Conservation (phyloP, 1,139 yeast genomes). For the Kluyveromyces sp. region DNA sequence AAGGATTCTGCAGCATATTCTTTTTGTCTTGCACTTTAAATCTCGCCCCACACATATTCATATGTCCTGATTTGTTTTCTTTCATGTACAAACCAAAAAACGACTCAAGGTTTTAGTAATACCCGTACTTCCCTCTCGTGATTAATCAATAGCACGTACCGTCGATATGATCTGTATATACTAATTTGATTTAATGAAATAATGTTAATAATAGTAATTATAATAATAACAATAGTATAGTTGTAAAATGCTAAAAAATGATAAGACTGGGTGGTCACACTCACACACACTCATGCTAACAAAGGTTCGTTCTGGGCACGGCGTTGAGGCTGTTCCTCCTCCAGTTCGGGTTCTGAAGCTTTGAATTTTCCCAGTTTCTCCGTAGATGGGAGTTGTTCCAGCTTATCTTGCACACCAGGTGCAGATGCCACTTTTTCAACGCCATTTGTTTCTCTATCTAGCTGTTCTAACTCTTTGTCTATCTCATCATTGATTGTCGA, state of each 20-base stretch:
- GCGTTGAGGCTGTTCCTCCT: constrained; percentile 2
- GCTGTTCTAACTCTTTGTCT: constrained; percentile 43
- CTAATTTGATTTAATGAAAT: not conserved
- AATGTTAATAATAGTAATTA: not conserved
- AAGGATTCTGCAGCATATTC: not conserved
- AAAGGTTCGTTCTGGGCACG: not conserved
- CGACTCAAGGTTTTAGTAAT: not conserved
- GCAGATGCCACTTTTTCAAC: constrained; percentile 12
- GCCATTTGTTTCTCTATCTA: constrained; percentile 35
- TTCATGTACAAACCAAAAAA: not conserved
- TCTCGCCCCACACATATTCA: too few relatives aligned
- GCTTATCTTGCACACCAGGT: not conserved
- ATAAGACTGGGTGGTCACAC: too few relatives aligned
- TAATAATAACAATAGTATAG: not conserved
- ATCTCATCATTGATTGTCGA: constrained; percentile 44
- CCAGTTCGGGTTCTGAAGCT: constrained; percentile 10
- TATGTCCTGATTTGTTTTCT: too few relatives aligned
- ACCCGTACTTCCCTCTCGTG: not conserved
- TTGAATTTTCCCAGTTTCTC: constrained; percentile 14
- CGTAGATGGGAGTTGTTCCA: constrained; percentile 17
- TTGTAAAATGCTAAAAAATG: not conserved
- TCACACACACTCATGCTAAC: not conserved
- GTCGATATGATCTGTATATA: not conserved
- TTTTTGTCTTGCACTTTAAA: not conserved
- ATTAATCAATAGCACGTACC: too few relatives aligned